A percentile compares a stretch with the other conserved stretches of the same genome.
These are phyloP conservation scores for Tetrahymena elliotti DNA, from an alignment of 73 alveolate genomes.

Conservation along the genomic window DNA sequence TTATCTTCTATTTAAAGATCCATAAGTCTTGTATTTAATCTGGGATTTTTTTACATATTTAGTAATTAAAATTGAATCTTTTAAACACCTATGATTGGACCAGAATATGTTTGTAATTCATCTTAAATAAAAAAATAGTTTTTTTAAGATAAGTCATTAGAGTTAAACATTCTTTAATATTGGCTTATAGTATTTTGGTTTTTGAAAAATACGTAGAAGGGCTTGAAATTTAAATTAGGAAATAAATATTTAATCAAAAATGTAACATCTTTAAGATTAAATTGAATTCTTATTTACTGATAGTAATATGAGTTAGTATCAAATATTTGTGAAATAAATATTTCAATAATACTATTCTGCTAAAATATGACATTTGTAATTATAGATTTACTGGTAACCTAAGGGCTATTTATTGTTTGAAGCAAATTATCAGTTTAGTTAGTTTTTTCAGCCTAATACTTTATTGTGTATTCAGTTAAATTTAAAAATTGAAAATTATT, in stretches of 20 bases:
- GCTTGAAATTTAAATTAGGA: not conserved
- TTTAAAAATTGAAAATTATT: too few relatives aligned
- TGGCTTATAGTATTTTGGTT: not conserved
- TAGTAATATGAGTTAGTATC: not conserved
- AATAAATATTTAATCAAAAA: too few relatives aligned
- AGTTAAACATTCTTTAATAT: not conserved
- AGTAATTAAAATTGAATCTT: not conserved
- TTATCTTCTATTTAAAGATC: not conserved
- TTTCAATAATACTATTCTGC: not conserved
- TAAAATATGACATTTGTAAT: not conserved
- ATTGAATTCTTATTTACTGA: not conserved
- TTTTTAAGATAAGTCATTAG: too few relatives aligned
- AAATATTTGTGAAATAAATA: not conserved
- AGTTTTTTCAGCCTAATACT: too few relatives aligned
- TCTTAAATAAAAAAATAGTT: not conserved
- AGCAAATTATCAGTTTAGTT: not conserved
- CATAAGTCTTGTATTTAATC: not conserved
- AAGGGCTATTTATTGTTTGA: not conserved
- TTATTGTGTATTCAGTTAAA: not conserved
- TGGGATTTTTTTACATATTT: not conserved
- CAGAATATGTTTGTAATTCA: not conserved
- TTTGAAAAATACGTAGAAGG: too few relatives aligned
- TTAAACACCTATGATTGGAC: not conserved
- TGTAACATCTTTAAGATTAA: not conserved
- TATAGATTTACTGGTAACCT: not conserved